Conservation (phyloP, 75 land plant species). For the Adiantum capillusveneris region DNA sequence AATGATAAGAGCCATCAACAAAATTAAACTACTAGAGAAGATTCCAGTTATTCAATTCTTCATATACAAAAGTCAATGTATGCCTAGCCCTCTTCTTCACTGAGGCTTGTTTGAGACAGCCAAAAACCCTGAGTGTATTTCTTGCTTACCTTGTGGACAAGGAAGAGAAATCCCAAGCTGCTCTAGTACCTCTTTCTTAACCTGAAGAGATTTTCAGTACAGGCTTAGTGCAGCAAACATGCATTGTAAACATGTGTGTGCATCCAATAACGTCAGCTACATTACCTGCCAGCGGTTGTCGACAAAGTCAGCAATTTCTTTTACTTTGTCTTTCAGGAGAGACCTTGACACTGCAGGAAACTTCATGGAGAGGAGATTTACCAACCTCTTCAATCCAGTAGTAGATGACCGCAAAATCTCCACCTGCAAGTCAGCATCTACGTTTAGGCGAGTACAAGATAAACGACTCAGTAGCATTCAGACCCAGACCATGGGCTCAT, state of each 20-base stretch:
- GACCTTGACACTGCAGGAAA: slow-evolving; percentile 47
- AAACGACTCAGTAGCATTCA: no score
- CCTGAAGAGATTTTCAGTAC: slow-evolving; percentile 28
- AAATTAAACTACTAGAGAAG: no score
- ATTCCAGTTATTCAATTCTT: no score
- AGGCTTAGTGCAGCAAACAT: background rate
- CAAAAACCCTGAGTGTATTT: no score
- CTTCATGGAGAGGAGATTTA: slow-evolving; percentile 37
- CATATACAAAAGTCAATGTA: no score
- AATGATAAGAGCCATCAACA: no score
- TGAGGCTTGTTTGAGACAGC: no score
- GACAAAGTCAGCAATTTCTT: slow-evolving; percentile 53
- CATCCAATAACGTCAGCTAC: no score
- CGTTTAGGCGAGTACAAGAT: no score
- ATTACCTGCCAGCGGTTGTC: slow-evolving; percentile 86
- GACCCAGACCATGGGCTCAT: slow-evolving; percentile 12
- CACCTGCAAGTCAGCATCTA: no score
- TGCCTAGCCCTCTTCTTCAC: no score
- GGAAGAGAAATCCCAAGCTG: slow-evolving; percentile 29
- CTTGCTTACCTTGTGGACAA: slow-evolving; percentile 16
- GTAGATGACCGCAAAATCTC: slow-evolving; percentile 35
- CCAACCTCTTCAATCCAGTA: slow-evolving; percentile 40
- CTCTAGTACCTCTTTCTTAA: slow-evolving; percentile 55
- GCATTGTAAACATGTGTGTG: no score
- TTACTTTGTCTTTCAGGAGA: slow-evolving; percentile 53